Base-by-base conservation (phyloP, 2,329 filamentous ascomycete genomes). In the Coniosporium uncinatum region DNA sequence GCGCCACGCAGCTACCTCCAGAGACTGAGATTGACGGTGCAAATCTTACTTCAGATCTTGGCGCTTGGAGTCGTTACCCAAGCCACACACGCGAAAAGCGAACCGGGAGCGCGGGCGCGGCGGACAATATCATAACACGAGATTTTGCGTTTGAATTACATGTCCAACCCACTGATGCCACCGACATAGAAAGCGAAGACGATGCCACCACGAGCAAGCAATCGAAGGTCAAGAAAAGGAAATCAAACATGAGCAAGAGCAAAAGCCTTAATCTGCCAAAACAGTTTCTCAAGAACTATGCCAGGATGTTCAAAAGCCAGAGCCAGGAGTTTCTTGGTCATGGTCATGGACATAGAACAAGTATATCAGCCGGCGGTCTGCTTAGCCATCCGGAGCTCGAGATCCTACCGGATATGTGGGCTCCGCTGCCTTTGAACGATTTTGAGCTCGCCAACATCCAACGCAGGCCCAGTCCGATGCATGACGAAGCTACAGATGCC, bases 311-410 rank as follows among this genome's bases (percentile, higher is more conserved):
- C 50, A 58, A 57, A 39, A 58, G 54, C 35, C 60, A 62, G 31
- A 68, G 49, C 49, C 55, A 49, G 21, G 64, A 56, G 43, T 66
- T 58, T 45, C 55, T 53, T 39, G 54, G 50, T 27, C 54, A 64
- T 45, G 66, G 64, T 3, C 57, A 62, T 40, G 69, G 69, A 20
- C 65, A 71, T 45, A 60, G 70, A 3, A 67, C 62, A 31, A 66
- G 61, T 1, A 56, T 70, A 14, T 53, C 64, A 1, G 56, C 59
- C 14, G 60, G 64, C 14, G 69, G 68, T 2, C 58, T 54, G n/a
- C 49, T 73, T 3, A 58, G 63, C 24, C 59, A 66, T 44, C 70
- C 70, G 1, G 70, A 73, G 41, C 52, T 73, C 38, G 70, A 73
- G 47, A 54, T 73, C 5, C 39, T 73, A 22, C 60, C 67, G 3